These are phyloP conservation scores for Aspergillus phoenicis DNA, from an alignment of 2,329 filamentous ascomycete genomes.

Conservation along the genomic window DNA sequence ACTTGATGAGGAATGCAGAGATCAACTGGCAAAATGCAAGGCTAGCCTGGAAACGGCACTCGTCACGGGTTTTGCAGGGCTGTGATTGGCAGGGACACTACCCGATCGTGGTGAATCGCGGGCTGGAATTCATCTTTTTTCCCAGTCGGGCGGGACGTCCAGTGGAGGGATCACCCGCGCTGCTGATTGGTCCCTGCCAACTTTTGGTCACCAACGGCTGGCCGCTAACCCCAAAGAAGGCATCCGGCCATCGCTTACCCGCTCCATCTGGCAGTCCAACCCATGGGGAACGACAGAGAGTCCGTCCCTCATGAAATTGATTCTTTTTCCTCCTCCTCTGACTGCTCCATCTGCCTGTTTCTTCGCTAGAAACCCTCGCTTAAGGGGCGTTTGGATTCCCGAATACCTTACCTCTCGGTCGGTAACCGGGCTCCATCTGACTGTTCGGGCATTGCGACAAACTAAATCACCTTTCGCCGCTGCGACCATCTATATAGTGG, in stretches of 20 bases:
- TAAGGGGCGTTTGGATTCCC: background rate
- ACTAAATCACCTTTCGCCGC: background rate
- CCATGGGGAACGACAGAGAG: background rate
- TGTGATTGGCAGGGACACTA: constrained; percentile 2
- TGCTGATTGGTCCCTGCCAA: constrained; percentile 15
- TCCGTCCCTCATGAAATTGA: background rate
- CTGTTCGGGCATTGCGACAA: background rate
- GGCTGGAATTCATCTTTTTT: background rate
- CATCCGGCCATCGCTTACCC: background rate
- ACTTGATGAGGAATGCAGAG: too few relatives aligned
- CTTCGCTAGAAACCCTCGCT: background rate
- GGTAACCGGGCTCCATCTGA: background rate
- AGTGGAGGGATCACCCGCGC: background rate
- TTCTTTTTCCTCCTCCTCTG: background rate
- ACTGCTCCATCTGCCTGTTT: background rate
- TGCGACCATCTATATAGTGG: background rate
- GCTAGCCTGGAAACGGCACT: background rate
- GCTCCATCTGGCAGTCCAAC: background rate
- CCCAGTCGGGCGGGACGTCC: background rate
- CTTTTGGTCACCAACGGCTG: constrained; percentile 1
- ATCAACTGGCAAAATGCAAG: background rate
- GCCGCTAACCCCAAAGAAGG: background rate
- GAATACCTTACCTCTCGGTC: background rate
- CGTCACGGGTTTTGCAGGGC: background rate
- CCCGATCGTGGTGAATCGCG: background rate